Conservation (phyloP, 2,329 filamentous ascomycete genomes). For the Paradendryphiella salina region DNA sequence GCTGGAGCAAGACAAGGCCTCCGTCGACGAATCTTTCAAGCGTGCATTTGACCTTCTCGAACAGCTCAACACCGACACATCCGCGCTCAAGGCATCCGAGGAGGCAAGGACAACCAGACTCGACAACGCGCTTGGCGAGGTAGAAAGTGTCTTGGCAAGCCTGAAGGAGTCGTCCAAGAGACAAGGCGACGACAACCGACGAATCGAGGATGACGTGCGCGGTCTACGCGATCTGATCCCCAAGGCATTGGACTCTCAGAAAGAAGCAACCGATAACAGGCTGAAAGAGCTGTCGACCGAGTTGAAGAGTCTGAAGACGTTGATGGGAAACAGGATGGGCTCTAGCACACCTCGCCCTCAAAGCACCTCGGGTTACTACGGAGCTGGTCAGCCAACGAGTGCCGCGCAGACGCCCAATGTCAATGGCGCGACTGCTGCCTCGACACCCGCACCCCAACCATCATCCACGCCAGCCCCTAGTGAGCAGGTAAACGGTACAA, state of each 20-base stretch:
- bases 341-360: slow-evolving; percentile 36
- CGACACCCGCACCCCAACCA: slow-evolving; percentile 23
- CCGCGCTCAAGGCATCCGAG: slow-evolving; percentile 83
- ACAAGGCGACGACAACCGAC: slow-evolving; percentile 83
- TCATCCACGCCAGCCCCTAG: slow-evolving; percentile 20
- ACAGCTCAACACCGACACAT: slow-evolving; percentile 87
- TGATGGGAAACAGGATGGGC: slow-evolving; percentile 68
- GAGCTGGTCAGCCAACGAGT: slow-evolving; percentile 23
- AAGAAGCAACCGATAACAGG: slow-evolving; percentile 77
- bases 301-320: slow-evolving; percentile 86
- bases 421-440: slow-evolving; percentile 32
- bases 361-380: slow-evolving; percentile 32
- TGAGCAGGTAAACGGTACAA: slow-evolving; percentile 28
- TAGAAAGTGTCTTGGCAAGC: slow-evolving; percentile 79
- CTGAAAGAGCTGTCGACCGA: slow-evolving; percentile 85
- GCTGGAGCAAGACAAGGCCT: slow-evolving; percentile 89
- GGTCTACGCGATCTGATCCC: slow-evolving; percentile 83
- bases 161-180: slow-evolving; percentile 79
- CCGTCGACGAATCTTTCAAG: slow-evolving; percentile 90
- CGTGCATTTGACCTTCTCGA: slow-evolving; percentile 89
- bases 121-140: slow-evolving; percentile 77
- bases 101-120: slow-evolving; percentile 79
- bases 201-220: slow-evolving; percentile 83
- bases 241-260: slow-evolving; percentile 83
- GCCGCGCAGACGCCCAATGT: slow-evolving; percentile 29